phyloP scores from a whole-genome alignment of 768 basidiomycete genomes.

The Serendipita vermifera region DNA sequence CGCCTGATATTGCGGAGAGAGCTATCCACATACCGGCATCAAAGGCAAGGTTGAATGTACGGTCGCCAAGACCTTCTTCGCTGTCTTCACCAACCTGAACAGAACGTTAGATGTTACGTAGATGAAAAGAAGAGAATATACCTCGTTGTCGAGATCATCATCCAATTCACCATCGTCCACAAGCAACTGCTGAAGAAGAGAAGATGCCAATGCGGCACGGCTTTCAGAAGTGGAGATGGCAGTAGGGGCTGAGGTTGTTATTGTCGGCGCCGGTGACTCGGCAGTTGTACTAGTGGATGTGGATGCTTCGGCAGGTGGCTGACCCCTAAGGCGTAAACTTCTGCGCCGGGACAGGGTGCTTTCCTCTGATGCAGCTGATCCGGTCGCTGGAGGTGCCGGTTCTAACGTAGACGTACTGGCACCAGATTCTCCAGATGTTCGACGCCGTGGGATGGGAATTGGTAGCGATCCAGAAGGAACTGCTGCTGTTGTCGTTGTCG shows the following conservation, averaged over 20 bases:
- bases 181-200: constrained; percentile 18
- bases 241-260: constrained; percentile 3
- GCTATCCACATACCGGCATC: constrained; percentile 46
- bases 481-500: constrained; percentile 2
- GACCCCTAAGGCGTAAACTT: constrained; percentile 64
- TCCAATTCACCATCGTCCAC: constrained; percentile 37
- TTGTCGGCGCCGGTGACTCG: constrained; percentile 4
- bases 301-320: constrained; percentile 12
- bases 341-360: constrained; percentile 45
- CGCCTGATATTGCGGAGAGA: not conserved
- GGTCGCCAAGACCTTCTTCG: constrained; percentile 57
- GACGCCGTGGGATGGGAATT: not conserved
- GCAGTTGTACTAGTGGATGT: constrained; percentile 11
- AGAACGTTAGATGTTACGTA: constrained; percentile 21
- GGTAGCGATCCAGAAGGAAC: constrained; percentile 7
- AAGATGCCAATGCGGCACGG: constrained; percentile 10
- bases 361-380: constrained; percentile 16
- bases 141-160: constrained; percentile 45
- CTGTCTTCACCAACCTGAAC: constrained; percentile 74
- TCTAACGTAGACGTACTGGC: constrained; percentile 3
- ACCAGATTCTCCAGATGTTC: not conserved
- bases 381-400: constrained; percentile 21
- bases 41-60: constrained; percentile 74
- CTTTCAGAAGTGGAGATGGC: not conserved
- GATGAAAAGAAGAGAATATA: not conserved